Conservation (phyloP, 1,284 basidiomycete genomes). For the Sporisorium reilianum region DNA sequence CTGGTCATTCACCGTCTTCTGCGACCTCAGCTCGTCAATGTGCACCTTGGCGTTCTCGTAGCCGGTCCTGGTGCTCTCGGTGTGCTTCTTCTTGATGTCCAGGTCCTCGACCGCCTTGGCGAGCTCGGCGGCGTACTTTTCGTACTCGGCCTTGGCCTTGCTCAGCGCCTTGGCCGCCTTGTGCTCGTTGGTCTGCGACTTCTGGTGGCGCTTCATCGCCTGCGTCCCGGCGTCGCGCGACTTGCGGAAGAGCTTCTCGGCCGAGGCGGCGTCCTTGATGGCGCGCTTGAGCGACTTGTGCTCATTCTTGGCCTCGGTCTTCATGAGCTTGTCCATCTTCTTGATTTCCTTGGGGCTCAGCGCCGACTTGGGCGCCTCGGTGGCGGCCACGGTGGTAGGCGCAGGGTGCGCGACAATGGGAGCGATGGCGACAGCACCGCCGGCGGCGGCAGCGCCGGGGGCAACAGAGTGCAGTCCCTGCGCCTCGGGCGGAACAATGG, state of each 20-base stretch:
- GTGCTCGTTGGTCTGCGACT: constrained; percentile 59
- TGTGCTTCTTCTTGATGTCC: constrained; percentile 65
- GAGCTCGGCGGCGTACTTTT: constrained; percentile 56
- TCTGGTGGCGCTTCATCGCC: constrained; percentile 59
- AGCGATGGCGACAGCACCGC: constrained; percentile 10
- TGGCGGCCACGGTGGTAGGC: constrained; percentile 32
- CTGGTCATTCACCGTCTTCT: constrained; percentile 57
- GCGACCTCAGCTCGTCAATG: constrained; percentile 54
- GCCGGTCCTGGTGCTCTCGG: constrained; percentile 39
- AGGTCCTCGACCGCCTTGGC: constrained; percentile 59
- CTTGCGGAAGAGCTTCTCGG: constrained; percentile 62
- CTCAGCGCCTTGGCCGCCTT: constrained; percentile 58
- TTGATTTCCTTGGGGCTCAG: constrained; percentile 57
- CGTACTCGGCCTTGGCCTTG: constrained; percentile 56
- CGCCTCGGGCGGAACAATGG: constrained; percentile 11
- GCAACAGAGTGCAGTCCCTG: constrained; percentile 10
- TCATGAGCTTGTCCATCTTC: constrained; percentile 64
- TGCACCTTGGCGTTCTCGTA: constrained; percentile 56
- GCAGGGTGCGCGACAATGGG: constrained; percentile 22
- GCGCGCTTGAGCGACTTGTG: constrained; percentile 57
- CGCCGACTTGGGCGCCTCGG: constrained; percentile 29
- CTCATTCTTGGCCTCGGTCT: constrained; percentile 63
- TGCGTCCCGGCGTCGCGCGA: constrained; percentile 57
- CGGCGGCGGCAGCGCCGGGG: constrained; percentile 15
- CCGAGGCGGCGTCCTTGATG: constrained; percentile 56